A percentile compares a stretch with the other conserved stretches of the same genome.
Conservation (phyloP, 1,284 basidiomycete species). For the Marasmius tenuissimus region DNA sequence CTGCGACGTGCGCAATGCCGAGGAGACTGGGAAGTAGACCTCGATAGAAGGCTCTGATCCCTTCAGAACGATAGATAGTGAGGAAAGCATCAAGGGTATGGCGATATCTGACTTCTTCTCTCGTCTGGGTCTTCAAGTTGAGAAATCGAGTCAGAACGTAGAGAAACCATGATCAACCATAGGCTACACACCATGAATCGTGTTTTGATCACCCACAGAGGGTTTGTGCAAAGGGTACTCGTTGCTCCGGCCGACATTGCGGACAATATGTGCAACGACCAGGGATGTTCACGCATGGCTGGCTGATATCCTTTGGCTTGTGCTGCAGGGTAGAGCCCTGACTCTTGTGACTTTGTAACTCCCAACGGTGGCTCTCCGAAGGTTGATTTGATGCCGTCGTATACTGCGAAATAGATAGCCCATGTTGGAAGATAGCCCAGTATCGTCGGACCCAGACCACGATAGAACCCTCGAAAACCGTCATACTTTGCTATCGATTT, state of each 20-base stretch:
- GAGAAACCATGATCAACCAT: conserved; percentile 1
- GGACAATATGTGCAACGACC: conserved; percentile 85
- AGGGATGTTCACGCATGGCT: conserved; percentile 72
- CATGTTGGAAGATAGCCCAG: conserved; percentile 95
- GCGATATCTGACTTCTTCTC: conserved; percentile 73
- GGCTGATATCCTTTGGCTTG: conserved; percentile 82
- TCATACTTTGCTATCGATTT: conserved; percentile 71
- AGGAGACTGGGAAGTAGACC: conserved; percentile 87
- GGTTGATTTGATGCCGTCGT: conserved; percentile 86
- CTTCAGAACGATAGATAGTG: conserved; percentile 87
- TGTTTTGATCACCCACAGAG: conserved; percentile 96
- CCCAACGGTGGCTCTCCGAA: conserved; percentile 69
- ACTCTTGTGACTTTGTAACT: conserved; percentile 28
- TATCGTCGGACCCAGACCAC: conserved; percentile 93
- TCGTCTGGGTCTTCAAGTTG: conserved; percentile 67
- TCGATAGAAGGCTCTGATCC: conserved; percentile 85
- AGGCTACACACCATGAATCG: conserved; percentile 83
- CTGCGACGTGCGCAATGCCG: conserved; percentile 89
- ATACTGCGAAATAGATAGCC: conserved; percentile 98
- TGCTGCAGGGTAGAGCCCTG: conserved; percentile 71
- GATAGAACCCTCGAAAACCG: conserved; percentile 86
- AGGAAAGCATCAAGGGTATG: conserved; percentile 86
- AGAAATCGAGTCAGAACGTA: background rate
- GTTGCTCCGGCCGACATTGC: conserved; percentile 92
- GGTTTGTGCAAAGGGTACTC: conserved; percentile 90